Evolutionary conservation across 1,284 basidiomycete species (phyloP).

Genomic region (Cutaneotrichosporon mucoides): DNA sequence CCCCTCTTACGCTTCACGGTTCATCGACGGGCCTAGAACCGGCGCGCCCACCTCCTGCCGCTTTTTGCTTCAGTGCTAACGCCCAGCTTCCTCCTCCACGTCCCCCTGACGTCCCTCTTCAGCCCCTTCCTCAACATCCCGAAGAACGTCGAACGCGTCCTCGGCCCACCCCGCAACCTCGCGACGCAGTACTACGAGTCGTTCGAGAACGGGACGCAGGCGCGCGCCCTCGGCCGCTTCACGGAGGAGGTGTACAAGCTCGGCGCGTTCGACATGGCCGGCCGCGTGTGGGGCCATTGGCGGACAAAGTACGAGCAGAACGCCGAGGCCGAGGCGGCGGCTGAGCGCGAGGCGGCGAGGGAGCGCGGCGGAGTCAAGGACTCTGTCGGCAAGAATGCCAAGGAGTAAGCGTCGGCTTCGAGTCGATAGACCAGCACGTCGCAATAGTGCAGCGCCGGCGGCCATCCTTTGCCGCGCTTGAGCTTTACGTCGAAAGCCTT

Average conservation of each 20-base stretch:
- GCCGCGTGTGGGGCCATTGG: slow-evolving; percentile 17
- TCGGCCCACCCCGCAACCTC: slow-evolving; percentile 29
- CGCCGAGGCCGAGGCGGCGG: slow-evolving; percentile 4
- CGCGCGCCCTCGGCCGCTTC: slow-evolving; percentile 4
- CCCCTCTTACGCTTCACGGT: too few relatives aligned
- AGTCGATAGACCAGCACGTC: too few relatives aligned
- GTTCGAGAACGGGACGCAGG: slow-evolving; percentile 36
- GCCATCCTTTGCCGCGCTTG: too few relatives aligned
- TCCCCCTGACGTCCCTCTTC: slow-evolving; percentile 36
- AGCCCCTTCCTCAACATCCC: slow-evolving; percentile 30
- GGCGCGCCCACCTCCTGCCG: too few relatives aligned
- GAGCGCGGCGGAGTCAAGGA: slow-evolving; percentile 1
- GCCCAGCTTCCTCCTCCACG: slow-evolving; percentile 31
- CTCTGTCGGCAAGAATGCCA: slow-evolving; percentile 16
- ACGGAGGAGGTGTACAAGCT: slow-evolving; percentile 21
- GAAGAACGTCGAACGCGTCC: slow-evolving; percentile 16
- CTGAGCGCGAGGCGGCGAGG: neutral
- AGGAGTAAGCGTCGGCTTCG: neutral
- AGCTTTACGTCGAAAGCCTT: too few relatives aligned
- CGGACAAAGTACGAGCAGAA: neutral
- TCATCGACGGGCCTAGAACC: too few relatives aligned
- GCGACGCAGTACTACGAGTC: slow-evolving; percentile 25
- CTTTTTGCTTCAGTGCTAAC: neutral
- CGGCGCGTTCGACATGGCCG: slow-evolving; percentile 27
- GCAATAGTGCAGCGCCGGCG: too few relatives aligned